Evolutionary conservation across 371 early-diverging fungal species (phyloP).

Genomic region (Phascolomyces articulosus): DNA sequence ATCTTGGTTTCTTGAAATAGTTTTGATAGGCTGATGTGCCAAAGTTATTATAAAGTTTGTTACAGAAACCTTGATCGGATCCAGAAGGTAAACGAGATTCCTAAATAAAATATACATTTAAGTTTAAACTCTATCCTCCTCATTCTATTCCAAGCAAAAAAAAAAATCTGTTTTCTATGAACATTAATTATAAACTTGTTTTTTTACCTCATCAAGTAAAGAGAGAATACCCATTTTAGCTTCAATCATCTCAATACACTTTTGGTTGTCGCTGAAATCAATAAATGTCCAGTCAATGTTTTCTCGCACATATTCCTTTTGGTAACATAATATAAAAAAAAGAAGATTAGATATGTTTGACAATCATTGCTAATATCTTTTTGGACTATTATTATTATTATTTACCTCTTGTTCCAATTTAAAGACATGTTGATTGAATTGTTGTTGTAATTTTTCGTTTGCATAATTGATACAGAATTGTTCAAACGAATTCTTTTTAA

Average conservation of each 20-base stretch:
- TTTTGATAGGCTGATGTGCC: constrained; percentile 67
- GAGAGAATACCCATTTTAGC: constrained; percentile 93
- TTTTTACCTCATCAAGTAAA: constrained; percentile 90
- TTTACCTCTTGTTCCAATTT: constrained; percentile 90
- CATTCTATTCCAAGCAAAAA: too few species aligned
- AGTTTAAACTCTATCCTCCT: background rate
- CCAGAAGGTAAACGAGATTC: constrained; percentile 92
- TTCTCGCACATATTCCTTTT: constrained; percentile 86
- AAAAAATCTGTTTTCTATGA: background rate
- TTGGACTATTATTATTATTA: too few species aligned
- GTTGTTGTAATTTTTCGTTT: constrained; percentile 98
- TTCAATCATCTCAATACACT: constrained; percentile 99
- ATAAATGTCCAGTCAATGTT: constrained; percentile 90
- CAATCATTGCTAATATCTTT: too few species aligned
- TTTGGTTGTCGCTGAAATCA: constrained; percentile 99
- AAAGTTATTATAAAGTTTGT: constrained; percentile 85
- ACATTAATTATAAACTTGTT: background rate
- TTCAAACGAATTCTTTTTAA: constrained; percentile 98
- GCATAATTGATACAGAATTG: constrained; percentile 99
- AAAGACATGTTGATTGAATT: constrained; percentile 76
- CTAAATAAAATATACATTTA: constrained; percentile 15
- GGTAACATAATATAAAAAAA: too few species aligned
- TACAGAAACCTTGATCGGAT: constrained; percentile 79
- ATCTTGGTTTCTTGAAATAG: constrained; percentile 93
- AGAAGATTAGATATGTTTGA: too few species aligned